Base-by-base conservation (phyloP, 2,329 filamentous ascomycete genomes). In the Paraphaeosphaeria sporulosa region DNA sequence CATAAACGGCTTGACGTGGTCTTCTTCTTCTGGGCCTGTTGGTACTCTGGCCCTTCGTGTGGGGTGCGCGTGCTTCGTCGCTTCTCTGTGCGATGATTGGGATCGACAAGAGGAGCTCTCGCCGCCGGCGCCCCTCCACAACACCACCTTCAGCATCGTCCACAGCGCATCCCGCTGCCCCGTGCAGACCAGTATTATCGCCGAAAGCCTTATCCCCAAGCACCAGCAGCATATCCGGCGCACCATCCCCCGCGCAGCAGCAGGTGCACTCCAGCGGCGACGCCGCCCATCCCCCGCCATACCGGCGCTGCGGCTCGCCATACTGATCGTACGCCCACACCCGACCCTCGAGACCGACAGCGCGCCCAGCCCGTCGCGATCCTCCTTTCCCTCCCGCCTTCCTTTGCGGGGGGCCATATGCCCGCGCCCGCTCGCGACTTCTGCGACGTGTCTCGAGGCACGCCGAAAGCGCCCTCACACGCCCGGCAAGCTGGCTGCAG, bases 241-340 rank as follows among this genome's bases (percentile, higher is more conserved):
- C 51, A 38, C 23, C 46, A 10, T 38, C 55, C 55, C 62, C 65
- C 61, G 59, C 61, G 65, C 64, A 61, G 63, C 54, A 59, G 60
- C 64, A 42, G 21, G 30, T 19, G 17, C 47, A 7, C 19, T 10
- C 48, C 19, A 15, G n/a, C 52, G 42, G 23, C 52, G 34, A 56
- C 51, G 23, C 49, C 34, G 15, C 58, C 32, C 40, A 25, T 43
- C 57, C 61, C 49, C 58, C 61, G 65, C 65, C 64, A 50, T 50
- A 32, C 63, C 65, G 63, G 69, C 65, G 64, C 64, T 66, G 66
- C 58, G 64, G 58, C 62, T 65, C 65, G 69, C 71, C 64, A 73
- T 71, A 73, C 72, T 72, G 73, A 74, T 72, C 71, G 61, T 63
- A 42, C 59, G 57, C 51, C 57, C 64, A 43, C 59, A 55, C 51